A percentile compares a stretch with the other conserved stretches of the same genome.
These are phyloP conservation scores for Mortierella sp. DNA, from an alignment of 371 early-diverging fungal genomes.

Conservation along the genomic window DNA sequence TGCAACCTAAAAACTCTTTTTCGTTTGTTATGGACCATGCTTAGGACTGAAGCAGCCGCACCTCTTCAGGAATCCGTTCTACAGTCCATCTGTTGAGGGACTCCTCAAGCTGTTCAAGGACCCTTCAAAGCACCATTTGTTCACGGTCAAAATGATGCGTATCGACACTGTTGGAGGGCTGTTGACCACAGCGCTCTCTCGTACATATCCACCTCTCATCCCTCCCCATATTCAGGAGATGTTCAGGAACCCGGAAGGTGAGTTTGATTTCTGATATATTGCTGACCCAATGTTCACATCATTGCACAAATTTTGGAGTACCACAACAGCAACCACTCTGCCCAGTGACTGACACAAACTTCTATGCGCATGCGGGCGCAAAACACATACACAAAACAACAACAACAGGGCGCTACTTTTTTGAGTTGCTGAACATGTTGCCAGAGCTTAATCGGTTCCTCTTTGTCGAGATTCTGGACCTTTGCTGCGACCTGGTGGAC, in stretches of 20 bases:
- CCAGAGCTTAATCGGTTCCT: conserved; percentile 51
- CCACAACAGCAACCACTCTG: not conserved
- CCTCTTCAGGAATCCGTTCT: conserved; percentile 43
- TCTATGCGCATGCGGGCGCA: no score
- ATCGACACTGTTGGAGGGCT: conserved; percentile 49
- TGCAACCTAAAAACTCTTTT: not conserved
- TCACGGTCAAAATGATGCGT: conserved; percentile 45
- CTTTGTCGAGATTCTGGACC: conserved; percentile 47
- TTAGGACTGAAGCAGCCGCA: conserved; percentile 43
- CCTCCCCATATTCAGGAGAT: conserved; percentile 25
- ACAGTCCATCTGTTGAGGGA: conserved; percentile 43
- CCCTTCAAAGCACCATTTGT: conserved; percentile 12
- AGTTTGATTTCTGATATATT: not conserved
- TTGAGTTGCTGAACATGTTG: conserved; percentile 37
- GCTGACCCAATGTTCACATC: no score
- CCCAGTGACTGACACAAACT: no score
- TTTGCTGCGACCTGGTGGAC: conserved; percentile 49
- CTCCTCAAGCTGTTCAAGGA: conserved; percentile 13
- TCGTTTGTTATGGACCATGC: not conserved
- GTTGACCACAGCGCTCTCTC: conserved; percentile 32
- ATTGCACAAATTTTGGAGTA: no score
- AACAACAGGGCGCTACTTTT: conserved; percentile 36
- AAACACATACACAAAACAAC: not conserved
- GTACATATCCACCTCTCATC: conserved; percentile 44
- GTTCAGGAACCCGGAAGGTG: conserved; percentile 31